phyloP scores from a whole-genome alignment of 352 stramenopile genomes.

The Pythium monospermum region DNA sequence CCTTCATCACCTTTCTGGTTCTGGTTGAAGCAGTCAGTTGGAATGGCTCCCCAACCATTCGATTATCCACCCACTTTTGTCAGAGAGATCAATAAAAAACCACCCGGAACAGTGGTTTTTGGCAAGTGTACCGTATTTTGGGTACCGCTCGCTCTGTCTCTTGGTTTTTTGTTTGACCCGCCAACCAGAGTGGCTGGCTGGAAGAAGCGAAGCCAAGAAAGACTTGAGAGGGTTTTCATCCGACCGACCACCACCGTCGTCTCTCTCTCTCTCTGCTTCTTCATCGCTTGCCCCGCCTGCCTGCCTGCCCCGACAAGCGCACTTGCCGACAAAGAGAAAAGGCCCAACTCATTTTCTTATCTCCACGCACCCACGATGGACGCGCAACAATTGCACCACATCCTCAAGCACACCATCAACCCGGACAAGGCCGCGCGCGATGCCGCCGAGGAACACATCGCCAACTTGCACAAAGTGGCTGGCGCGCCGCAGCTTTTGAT shows the following conservation, averaged over 20 bases:
- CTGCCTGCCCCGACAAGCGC: too few species aligned
- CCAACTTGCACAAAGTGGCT: conserved; percentile 68
- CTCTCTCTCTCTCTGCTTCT: too few species aligned
- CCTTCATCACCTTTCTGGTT: too few species aligned
- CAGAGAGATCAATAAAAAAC: neutral
- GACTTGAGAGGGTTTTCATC: too few species aligned
- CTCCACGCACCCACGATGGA: conserved; percentile 51
- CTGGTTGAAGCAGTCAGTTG: too few species aligned
- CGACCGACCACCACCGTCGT: too few species aligned
- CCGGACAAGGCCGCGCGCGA: conserved; percentile 67
- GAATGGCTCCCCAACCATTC: neutral
- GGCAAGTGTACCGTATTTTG: neutral
- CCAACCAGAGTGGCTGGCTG: neutral
- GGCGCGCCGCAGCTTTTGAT: conserved; percentile 76
- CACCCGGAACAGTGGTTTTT: neutral
- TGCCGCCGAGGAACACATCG: conserved; percentile 66
- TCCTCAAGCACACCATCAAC: conserved; percentile 85
- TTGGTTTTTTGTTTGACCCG: too few species aligned
- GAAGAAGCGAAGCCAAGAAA: too few species aligned
- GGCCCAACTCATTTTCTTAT: too few species aligned
- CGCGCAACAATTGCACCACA: conserved; percentile 85
- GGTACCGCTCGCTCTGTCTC: neutral
- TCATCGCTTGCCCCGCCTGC: too few species aligned
- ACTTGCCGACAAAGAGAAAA: too few species aligned
- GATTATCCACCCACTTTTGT: neutral